These are phyloP conservation scores for Colletotrichum higginsianum DNA, from an alignment of 2,329 filamentous ascomycete species.

Conservation along the genomic window DNA sequence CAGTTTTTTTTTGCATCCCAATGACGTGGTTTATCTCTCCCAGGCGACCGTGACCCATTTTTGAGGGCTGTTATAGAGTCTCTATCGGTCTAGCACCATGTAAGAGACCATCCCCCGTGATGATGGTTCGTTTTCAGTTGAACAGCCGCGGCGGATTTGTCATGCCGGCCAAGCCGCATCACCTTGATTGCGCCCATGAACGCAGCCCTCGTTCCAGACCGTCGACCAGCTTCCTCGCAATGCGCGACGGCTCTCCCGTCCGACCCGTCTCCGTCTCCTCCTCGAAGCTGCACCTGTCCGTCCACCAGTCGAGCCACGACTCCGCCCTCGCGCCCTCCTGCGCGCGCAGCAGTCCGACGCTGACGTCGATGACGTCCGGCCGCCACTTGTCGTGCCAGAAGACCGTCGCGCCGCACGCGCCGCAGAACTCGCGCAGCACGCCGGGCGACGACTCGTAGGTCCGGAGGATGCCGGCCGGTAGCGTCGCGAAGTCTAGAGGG, in stretches of 20 bases:
- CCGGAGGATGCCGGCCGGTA: slow-evolving; percentile 60
- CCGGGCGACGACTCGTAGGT: slow-evolving; percentile 68
- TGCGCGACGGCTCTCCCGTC: slow-evolving; percentile 46
- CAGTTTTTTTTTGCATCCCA: not conserved
- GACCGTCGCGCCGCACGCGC: slow-evolving; percentile 72
- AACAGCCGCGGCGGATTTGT: not conserved
- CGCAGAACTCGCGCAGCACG: slow-evolving; percentile 74
- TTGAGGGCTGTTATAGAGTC: not conserved
- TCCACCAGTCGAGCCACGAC: slow-evolving; percentile 75
- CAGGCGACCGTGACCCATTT: not conserved
- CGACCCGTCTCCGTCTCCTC: slow-evolving; percentile 63
- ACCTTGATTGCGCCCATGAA: not conserved
- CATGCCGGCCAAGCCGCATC: not conserved
- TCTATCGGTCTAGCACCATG: not conserved
- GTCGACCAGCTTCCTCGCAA: slow-evolving; percentile 49
- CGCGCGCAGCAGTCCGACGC: slow-evolving; percentile 69
- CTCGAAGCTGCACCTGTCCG: slow-evolving; percentile 69
- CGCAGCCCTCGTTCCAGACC: slow-evolving; percentile 48
- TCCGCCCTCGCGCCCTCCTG: slow-evolving; percentile 68
- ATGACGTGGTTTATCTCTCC: not conserved
- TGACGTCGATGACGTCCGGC: slow-evolving; percentile 73
- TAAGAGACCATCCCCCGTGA: not conserved
- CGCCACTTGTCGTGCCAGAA: slow-evolving; percentile 73
- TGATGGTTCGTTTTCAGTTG: not conserved
- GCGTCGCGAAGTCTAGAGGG: slow-evolving; percentile 54